phyloP scores from a whole-genome alignment of 2,329 filamentous ascomycete species.

The Neonectria faginata region DNA sequence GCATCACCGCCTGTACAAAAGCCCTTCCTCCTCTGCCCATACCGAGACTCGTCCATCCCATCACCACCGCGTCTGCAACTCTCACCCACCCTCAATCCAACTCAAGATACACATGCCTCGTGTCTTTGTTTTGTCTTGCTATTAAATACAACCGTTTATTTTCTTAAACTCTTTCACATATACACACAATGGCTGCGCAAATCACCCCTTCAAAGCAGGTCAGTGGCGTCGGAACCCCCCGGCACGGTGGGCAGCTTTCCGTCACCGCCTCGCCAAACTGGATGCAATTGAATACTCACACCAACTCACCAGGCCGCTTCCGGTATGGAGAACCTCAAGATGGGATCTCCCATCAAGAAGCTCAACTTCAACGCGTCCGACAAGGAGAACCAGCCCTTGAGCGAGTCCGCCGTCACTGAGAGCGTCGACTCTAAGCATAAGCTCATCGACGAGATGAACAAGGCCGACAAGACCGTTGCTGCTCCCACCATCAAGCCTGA shows the following conservation, averaged over 20 bases:
- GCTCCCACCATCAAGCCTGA: slow-evolving; percentile 70
- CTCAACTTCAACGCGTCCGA: slow-evolving; percentile 78
- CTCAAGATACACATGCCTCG: slow-evolving; percentile 35
- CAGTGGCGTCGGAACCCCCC: slow-evolving; percentile 49
- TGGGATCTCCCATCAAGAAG: slow-evolving; percentile 94
- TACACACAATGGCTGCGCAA: slow-evolving; percentile 77
- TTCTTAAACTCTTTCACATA: slow-evolving; percentile 23
- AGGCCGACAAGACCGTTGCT: slow-evolving; percentile 53
- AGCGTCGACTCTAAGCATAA: slow-evolving; percentile 73
- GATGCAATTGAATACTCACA: slow-evolving; percentile 48
- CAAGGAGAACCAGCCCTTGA: slow-evolving; percentile 82
- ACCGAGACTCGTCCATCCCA: slow-evolving; percentile 33
- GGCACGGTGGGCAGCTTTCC: slow-evolving; percentile 1
- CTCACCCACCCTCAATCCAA: slow-evolving; percentile 33
- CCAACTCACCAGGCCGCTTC: slow-evolving; percentile 76
- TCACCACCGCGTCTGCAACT: slow-evolving; percentile 47
- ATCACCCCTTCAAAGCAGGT: slow-evolving; percentile 73
- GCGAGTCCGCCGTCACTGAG: slow-evolving; percentile 62
- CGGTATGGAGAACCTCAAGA: slow-evolving; percentile 88
- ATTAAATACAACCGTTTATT: not conserved
- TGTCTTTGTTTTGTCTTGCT: slow-evolving; percentile 27
- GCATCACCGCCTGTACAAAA: slow-evolving; percentile 54
- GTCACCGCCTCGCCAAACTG: slow-evolving; percentile 12
- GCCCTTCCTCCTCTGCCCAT: slow-evolving; percentile 47
- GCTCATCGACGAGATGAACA: slow-evolving; percentile 59